These are phyloP conservation scores for Penicillium expansum DNA, from an alignment of 2,329 filamentous ascomycete genomes.

Conservation along the genomic window DNA sequence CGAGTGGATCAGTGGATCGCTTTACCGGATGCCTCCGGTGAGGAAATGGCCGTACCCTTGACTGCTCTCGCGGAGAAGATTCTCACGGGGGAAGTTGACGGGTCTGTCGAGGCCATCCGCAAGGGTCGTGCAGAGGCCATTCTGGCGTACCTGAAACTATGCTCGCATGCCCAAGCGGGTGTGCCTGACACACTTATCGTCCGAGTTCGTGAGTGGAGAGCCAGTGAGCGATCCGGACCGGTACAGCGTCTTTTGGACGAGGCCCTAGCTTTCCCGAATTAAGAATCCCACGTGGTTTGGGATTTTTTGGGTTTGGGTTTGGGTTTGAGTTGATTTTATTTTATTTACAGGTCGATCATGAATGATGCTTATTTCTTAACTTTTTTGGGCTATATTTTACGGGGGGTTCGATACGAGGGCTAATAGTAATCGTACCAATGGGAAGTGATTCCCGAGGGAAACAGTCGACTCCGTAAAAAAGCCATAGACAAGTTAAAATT, in stretches of 20 bases:
- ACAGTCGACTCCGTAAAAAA: no score
- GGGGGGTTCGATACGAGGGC: neutral
- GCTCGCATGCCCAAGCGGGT: slow-evolving; percentile 11
- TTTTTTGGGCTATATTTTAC: no score
- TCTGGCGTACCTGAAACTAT: slow-evolving; percentile 31
- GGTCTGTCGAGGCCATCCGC: slow-evolving; percentile 37
- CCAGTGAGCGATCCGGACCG: slow-evolving; percentile 40
- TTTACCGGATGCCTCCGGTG: slow-evolving; percentile 17
- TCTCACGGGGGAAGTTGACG: slow-evolving; percentile 35
- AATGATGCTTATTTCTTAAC: neutral
- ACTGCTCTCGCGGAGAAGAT: slow-evolving; percentile 27
- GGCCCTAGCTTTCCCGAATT: slow-evolving; percentile 19
- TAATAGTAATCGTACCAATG: neutral
- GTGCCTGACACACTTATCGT: slow-evolving; percentile 21
- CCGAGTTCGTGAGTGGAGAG: slow-evolving; percentile 35
- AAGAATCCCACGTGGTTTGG: slow-evolving; percentile 10
- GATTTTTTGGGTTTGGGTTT: neutral
- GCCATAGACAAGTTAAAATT: neutral
- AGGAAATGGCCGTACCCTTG: slow-evolving; percentile 28
- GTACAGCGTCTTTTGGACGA: slow-evolving; percentile 37
- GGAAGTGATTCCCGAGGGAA: neutral
- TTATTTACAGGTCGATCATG: neutral
- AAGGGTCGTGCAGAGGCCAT: slow-evolving; percentile 39
- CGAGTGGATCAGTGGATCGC: slow-evolving; percentile 28
- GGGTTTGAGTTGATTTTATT: neutral